Percentiles rank a stretch among this genome's conserved stretches.
phyloP scores from a whole-genome alignment of 768 basidiomycete genomes.

The Kondoa subrosea region DNA sequence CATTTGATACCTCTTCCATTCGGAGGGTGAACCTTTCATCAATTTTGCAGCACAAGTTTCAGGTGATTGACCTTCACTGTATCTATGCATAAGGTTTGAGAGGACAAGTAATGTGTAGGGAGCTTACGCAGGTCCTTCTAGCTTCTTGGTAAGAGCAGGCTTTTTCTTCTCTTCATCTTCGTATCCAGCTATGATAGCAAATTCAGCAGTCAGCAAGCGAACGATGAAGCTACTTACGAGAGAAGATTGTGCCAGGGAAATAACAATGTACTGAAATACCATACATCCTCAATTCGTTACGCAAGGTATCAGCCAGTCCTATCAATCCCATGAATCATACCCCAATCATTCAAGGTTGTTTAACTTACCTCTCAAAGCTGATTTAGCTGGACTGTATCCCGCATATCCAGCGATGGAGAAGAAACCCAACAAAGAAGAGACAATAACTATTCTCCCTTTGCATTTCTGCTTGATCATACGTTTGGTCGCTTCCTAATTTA shows the following conservation, averaged over 20 bases:
- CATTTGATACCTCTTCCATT: neutral
- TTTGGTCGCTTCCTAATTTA: slow-evolving; percentile 47
- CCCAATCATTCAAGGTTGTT: too few species aligned
- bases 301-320: slow-evolving; percentile 71
- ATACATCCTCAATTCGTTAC: slow-evolving; percentile 62
- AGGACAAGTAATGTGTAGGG: neutral
- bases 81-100: neutral
- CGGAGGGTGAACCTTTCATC: slow-evolving; percentile 39
- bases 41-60: slow-evolving; percentile 48
- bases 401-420: slow-evolving; percentile 63
- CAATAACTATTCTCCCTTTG: slow-evolving; percentile 56
- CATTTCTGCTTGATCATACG: slow-evolving; percentile 44
- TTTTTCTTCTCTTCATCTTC: slow-evolving; percentile 61
- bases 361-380: slow-evolving; percentile 65
- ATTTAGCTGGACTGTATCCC: slow-evolving; percentile 66
- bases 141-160: slow-evolving; percentile 53
- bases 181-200: slow-evolving; percentile 39
- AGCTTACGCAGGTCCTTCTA: slow-evolving; percentile 50
- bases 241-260: slow-evolving; percentile 65
- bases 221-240: slow-evolving; percentile 28
- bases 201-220: neutral
- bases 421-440: slow-evolving; percentile 49
- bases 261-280: slow-evolving; percentile 61
- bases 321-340: slow-evolving; percentile 6
- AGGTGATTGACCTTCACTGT: slow-evolving; percentile 40